These are phyloP conservation scores for Trametes cubensis DNA, from an alignment of 768 basidiomycete genomes.

Conservation along the genomic window DNA sequence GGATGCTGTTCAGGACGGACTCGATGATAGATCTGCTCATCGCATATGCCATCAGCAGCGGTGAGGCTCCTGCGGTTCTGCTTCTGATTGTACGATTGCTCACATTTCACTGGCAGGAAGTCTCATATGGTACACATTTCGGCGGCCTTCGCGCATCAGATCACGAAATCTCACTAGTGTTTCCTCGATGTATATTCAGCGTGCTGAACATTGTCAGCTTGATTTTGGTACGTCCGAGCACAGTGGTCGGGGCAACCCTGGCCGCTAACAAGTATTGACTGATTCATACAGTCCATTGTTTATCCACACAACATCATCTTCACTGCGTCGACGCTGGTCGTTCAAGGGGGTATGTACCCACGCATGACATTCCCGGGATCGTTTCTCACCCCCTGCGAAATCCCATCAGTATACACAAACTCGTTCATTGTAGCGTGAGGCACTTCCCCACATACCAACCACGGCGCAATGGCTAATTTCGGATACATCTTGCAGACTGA, in stretches of 20 bases:
- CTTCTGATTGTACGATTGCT: no score
- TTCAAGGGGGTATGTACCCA: not conserved
- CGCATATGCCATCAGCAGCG: not conserved
- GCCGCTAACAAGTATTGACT: not conserved
- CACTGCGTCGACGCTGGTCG: not conserved
- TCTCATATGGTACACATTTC: not conserved
- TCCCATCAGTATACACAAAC: not conserved
- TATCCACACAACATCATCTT: not conserved
- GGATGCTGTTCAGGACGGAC: not conserved
- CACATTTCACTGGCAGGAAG: not conserved
- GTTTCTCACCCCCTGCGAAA: no score
- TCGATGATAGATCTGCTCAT: constrained; percentile 1
- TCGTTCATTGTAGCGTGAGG: not conserved
- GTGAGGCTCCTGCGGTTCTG: not conserved
- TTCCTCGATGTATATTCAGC: no score
- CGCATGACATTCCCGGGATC: no score
- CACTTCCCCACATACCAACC: not conserved
- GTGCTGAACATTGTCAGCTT: not conserved
- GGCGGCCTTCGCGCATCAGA: no score
- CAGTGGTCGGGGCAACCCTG: no score
- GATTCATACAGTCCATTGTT: not conserved
- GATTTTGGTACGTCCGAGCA: not conserved
- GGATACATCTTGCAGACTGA: not conserved
- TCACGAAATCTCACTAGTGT: not conserved
- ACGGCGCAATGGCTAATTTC: not conserved